Percentiles rank a stretch among this genome's conserved stretches.
These are phyloP conservation scores for Solanum chmielewskii DNA, from an alignment of 257 asterid species.

Conservation along the genomic window DNA sequence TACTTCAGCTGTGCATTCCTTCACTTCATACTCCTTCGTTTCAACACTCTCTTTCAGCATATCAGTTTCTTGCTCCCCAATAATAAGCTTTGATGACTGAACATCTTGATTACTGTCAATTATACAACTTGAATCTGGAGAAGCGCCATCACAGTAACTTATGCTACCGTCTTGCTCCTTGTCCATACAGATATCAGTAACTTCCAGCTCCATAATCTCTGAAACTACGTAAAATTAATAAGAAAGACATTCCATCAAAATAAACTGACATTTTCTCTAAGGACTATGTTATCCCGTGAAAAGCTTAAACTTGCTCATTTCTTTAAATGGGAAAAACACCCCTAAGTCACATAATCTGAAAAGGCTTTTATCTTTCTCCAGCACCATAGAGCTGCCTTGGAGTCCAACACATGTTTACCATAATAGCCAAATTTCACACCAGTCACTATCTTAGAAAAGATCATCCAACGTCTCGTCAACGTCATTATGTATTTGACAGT, in stretches of 20 bases:
- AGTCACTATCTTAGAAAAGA: neutral
- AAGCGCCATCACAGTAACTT: constrained; percentile 23
- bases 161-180: constrained; percentile 54
- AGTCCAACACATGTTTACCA: neutral
- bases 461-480: neutral
- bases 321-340: neutral
- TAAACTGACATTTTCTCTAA: neutral
- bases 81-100: constrained; percentile 19
- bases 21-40: constrained; percentile 42
- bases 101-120: constrained; percentile 13
- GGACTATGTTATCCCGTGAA: neutral
- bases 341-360: neutral
- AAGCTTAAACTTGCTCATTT: neutral
- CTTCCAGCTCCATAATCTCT: constrained; percentile 65
- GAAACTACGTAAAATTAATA: neutral
- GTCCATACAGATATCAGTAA: constrained; percentile 45
- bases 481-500: neutral
- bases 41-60: constrained; percentile 27
- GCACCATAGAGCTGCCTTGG: neutral
- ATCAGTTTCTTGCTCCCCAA: constrained; percentile 24
- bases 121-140: constrained; percentile 14
- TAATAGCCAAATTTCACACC: neutral
- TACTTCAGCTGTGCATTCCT: constrained; percentile 48
- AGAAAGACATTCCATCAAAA: neutral
- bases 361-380: neutral